Evolutionary conservation across 139 green algal species (phyloP), one percentile per base, ranked within the genome.

Genomic region (Zygnema cylindricum): DNA sequence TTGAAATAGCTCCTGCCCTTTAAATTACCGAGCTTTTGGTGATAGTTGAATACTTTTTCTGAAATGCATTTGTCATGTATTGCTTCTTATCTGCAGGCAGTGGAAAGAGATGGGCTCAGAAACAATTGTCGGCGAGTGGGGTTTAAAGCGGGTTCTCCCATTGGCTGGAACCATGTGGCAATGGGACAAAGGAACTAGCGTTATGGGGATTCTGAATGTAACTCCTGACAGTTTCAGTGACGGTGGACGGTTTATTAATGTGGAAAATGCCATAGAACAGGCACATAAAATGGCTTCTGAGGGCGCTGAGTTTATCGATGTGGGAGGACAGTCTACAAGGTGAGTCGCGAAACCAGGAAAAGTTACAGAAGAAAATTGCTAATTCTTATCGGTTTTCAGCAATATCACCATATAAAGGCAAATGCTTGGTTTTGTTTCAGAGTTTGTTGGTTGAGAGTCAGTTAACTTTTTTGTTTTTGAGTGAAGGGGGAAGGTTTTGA

Each of bases 201-300:
- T 98, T 7, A 98, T 98, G 96, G 96, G 95, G 23, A 95, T 99
- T n/a, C 92, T 99, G 0, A 99, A 99, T 86, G 86, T 97, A n/a
- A 99, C 97, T 0, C 97, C 97, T 25, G 97, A 99, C 94, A 97
- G 93, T 88, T 99, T 99, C 93, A 98, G 94, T 73, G 97, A 98
- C 87, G 97, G 96, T 7, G 96, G 88, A 36, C 76, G 57, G 40
- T 75, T 90, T 30, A 55, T 33, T 11, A 16, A 40, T 30, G 63
- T 77, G 71, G 73, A 41, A 25, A 22, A 71, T 0, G 96, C 93
- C 0, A 86, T 97, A 63, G 82, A n/a, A 33, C 76, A 91, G 33
- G 96, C 95, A 21, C n/a, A 82, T 42, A 30, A 43, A 0, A 94
- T 98, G 95, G 93, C 95, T n/a, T 85, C 76, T 0, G 93, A 96